These are phyloP conservation scores for Globisporangium sylvaticum DNA, from an alignment of 352 stramenopile species.

Conservation along the genomic window DNA sequence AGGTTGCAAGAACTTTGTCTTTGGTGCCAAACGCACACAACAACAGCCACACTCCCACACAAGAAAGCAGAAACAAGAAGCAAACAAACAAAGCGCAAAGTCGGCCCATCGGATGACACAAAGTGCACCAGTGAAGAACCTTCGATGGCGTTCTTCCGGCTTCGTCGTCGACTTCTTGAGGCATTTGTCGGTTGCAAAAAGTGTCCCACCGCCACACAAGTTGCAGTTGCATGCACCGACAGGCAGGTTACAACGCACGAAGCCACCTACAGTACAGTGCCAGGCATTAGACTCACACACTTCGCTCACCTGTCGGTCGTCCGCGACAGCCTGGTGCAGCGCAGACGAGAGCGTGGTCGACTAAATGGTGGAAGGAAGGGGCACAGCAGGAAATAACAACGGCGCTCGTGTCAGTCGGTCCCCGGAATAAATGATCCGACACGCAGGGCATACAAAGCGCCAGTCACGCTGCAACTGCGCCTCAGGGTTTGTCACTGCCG, in stretches of 20 bases:
- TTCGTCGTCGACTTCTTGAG: background rate
- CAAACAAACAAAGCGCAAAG: background rate
- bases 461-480: too few species aligned
- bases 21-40: background rate
- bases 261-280: background rate
- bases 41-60: too few species aligned
- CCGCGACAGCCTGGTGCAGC: slow-evolving; percentile 22
- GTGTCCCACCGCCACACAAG: background rate
- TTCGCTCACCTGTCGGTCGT: slow-evolving; percentile 19
- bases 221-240: background rate
- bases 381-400: slow-evolving; percentile 5
- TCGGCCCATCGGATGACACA: background rate
- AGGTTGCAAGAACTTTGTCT: background rate
- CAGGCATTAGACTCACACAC: background rate
- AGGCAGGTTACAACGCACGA: too few species aligned
- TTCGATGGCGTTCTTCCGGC: slow-evolving; percentile 1
- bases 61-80: too few species aligned
- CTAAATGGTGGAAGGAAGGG: background rate
- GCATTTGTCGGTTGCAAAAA: background rate
- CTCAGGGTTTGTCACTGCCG: background rate
- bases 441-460: background rate
- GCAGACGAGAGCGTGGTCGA: slow-evolving; percentile 22
- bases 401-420: background rate
- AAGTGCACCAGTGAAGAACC: background rate
- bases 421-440: background rate